phyloP scores from a whole-genome alignment of 805 yeast species.

The Candida qinlingensis region DNA sequence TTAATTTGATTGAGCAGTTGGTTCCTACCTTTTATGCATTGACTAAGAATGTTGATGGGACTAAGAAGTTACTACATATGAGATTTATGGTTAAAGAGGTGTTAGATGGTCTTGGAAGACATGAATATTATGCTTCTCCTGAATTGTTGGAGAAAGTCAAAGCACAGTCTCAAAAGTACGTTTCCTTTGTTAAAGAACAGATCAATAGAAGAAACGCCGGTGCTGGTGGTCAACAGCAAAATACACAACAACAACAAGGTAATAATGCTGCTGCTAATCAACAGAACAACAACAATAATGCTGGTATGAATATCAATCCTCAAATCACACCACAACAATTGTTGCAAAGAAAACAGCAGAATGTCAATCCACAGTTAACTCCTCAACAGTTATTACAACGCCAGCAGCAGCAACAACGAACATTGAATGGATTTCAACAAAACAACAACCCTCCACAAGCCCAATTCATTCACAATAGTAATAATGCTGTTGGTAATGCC shows the following conservation, averaged over 20 bases:
- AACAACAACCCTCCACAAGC: slow-evolving; percentile 3
- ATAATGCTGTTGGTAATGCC: not conserved
- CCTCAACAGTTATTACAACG: slow-evolving; percentile 26
- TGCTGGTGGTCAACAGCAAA: slow-evolving; percentile 19
- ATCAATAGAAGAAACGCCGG: slow-evolving; percentile 29
- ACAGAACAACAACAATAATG: not conserved
- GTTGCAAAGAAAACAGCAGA: slow-evolving; percentile 25
- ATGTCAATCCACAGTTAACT: slow-evolving; percentile 14
- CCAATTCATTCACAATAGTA: slow-evolving; percentile 5
- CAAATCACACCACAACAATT: slow-evolving; percentile 26
- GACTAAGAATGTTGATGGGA: slow-evolving; percentile 70
- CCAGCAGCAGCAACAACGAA: slow-evolving; percentile 14
- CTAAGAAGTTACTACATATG: slow-evolving; percentile 71
- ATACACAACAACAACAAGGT: not conserved
- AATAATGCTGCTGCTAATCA: not conserved
- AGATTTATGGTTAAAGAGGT: slow-evolving; percentile 75
- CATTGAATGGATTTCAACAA: slow-evolving; percentile 1
- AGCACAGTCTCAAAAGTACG: slow-evolving; percentile 67
- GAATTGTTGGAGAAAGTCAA: slow-evolving; percentile 66
- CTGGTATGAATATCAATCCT: slow-evolving; percentile 6
- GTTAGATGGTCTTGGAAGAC: slow-evolving; percentile 60
- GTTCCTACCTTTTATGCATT: slow-evolving; percentile 74
- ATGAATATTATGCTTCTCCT: slow-evolving; percentile 65
- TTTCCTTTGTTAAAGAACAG: slow-evolving; percentile 68
- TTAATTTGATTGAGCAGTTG: slow-evolving; percentile 65